Evolutionary conservation across 1,284 basidiomycete species (phyloP), one percentile per base, ranked within the genome.

Genomic region (Puccinia hordei): DNA sequence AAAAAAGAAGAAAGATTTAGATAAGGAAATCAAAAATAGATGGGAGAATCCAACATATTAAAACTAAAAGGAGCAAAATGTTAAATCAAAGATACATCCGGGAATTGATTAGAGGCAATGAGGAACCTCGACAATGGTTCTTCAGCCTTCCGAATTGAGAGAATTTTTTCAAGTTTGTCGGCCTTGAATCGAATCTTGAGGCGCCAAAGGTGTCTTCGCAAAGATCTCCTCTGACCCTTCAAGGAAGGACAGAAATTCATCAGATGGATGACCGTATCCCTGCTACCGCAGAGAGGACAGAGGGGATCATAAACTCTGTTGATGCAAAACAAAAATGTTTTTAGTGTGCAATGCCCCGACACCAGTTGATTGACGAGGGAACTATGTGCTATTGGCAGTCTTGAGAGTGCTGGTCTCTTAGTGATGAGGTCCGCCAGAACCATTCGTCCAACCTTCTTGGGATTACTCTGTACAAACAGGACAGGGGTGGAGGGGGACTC

Each of bases 201-300:
- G 10, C 27, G 24, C 17, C 24, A n/a, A 5, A 61, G 57, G 6
- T 27, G 24, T n/a, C 17, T 13, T n/a, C 24, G 19, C 3, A 61
- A 17, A n/a, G n/a, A 4, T n/a, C 2, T 27, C 22, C 73, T 8
- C 2, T 59, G 55, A 57, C 12, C n/a, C 15, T 22, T 35, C 10
- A 35, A 74, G 3, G 8, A 13, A 0, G 33, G 24, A 9, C 73
- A 74, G 27, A 19, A 74, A n/a, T 38, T 30, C 13, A 74, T 30
- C 27, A 74, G 57, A 59, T 74, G 73, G 41, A 22, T 13, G 19
- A 59, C 24, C 53, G 51, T 57, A 2, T 74, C 73, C 55, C 17
- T 41, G 53, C 10, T 5, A 22, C 55, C 33, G 33, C 51, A 74
- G 17, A 10, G 33, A 8, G n/a, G n/a, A 27, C 71, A 73, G 8